Base-by-base conservation (phyloP, 306 rosid species). In the Mimosa bimucronata region DNA sequence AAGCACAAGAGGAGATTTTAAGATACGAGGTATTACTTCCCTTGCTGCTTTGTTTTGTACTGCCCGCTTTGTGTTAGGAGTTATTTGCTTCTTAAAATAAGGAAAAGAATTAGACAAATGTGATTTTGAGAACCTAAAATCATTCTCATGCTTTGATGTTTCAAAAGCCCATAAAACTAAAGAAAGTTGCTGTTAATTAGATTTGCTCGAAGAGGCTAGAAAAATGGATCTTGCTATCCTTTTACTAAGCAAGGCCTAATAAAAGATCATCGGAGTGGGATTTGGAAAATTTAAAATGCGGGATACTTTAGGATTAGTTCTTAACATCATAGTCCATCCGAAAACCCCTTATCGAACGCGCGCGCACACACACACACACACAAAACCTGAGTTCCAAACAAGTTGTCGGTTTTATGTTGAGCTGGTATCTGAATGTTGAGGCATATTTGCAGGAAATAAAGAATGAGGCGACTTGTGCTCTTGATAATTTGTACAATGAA, bases 1-100 rank as follows among this genome's bases (percentile, higher is more conserved):
- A 91, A 74, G 98, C 98, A 70, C 92, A 79, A 73, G 94, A 91
- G 77, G 97, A 95, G 90, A 80, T 94, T 76, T 80, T 92, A 60
- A 86, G 78, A 82, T 77, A 77, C 29, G 98, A 91, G 95, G 98
- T 92, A 89, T 69, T 70, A n/a, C 38, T 34, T 71, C 62, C 44
- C 53, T 72, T 46, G 10, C 44, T 7, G 30, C 30, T 71, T 55
- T 48, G 34, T 76, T 45, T 10, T 11, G 26, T 57, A 46, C 42
- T 12, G 21, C 60, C 48, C 69, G 73, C 23, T 26, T 44, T 61
- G 18, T 71, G 77, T 23, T 29, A 42, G n/a, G 55, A 48, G 55
- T 48, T 48, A 44, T 16, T 66, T 57, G 23, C 30, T n/a, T 6
- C 28, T n/a, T 21, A 3, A 55, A 55, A 55, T n/a, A n/a, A 21